Conservation (phyloP, 805 yeast genomes). For the Lipomyces anomalus region DNA sequence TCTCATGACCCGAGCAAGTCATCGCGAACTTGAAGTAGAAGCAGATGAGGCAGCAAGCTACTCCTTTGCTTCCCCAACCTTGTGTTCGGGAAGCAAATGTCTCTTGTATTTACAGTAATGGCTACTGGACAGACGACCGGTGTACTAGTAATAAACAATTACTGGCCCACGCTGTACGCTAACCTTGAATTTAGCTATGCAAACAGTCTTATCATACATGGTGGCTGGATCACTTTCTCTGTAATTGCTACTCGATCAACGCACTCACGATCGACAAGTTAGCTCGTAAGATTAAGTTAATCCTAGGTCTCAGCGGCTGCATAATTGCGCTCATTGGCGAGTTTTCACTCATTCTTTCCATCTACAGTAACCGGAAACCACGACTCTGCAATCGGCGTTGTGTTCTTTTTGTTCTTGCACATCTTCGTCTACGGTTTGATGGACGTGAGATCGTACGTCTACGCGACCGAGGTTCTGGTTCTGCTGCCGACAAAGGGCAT, state of each 20-base stretch:
- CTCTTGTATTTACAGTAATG: no score
- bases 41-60: conserved; percentile 15
- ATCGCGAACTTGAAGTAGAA: conserved; percentile 5
- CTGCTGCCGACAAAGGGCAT: no score
- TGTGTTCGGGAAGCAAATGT: no score
- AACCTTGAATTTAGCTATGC: conserved; percentile 8
- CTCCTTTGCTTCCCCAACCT: no score
- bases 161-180: conserved; percentile 25
- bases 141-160: conserved; percentile 66
- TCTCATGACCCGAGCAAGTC: background rate
- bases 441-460: no score
- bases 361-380: conserved; percentile 5
- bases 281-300: conserved; percentile 7
- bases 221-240: conserved; percentile 7
- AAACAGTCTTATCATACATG: conserved; percentile 5
- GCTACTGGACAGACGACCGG: conserved; percentile 66
- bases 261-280: conserved; percentile 10
- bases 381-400: conserved; percentile 6
- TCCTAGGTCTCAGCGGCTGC: conserved; percentile 8
- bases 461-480: no score
- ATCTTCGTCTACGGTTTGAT: conserved; percentile 5
- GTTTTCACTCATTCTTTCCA: conserved; percentile 3
- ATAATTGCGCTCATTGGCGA: conserved; percentile 6
- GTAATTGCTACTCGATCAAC: conserved; percentile 4
- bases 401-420: conserved; percentile 10